phyloP scores from a whole-genome alignment of 1,284 basidiomycete genomes.

The Malassezia psittaci region DNA sequence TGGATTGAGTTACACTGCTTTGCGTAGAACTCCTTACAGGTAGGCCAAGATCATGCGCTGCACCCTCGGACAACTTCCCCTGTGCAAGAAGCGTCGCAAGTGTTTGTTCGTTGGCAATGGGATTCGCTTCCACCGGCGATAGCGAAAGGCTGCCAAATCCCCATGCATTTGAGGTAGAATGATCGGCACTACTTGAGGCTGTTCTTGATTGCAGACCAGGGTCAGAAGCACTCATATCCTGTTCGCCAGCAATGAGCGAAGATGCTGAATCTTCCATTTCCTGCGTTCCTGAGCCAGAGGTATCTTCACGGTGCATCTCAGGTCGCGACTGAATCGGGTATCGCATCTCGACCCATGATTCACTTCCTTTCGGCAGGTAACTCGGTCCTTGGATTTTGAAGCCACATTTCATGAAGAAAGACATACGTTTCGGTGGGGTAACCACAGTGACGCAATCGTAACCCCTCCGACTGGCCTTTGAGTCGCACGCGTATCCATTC shows the following conservation, averaged over 20 bases:
- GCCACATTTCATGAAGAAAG: constrained; percentile 33
- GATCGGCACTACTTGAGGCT: not conserved
- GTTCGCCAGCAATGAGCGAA: not conserved
- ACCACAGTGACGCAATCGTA: constrained; percentile 41
- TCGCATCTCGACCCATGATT: constrained; percentile 42
- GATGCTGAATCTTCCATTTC: not conserved
- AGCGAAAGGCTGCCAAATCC: not conserved
- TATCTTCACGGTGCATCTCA: not conserved
- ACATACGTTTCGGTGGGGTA: constrained; percentile 32
- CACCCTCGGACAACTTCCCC: constrained; percentile 1
- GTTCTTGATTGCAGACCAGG: not conserved
- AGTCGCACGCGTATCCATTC: constrained; percentile 4
- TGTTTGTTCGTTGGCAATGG: constrained; percentile 1
- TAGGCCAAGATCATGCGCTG: constrained; percentile 12
- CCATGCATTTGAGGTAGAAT: not conserved
- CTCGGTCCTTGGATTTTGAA: constrained; percentile 35
- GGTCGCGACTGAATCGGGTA: not conserved
- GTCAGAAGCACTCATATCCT: not conserved
- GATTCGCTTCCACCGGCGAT: not conserved
- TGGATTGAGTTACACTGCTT: not conserved
- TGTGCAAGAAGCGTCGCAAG: constrained; percentile 5
- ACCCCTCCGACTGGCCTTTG: constrained; percentile 22
- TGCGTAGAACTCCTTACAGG: not conserved
- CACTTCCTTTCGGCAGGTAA: constrained; percentile 29
- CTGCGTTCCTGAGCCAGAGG: not conserved